Evolutionary conservation across 139 green algal species (phyloP).

Genomic region (Dunaliella primolecta): DNA sequence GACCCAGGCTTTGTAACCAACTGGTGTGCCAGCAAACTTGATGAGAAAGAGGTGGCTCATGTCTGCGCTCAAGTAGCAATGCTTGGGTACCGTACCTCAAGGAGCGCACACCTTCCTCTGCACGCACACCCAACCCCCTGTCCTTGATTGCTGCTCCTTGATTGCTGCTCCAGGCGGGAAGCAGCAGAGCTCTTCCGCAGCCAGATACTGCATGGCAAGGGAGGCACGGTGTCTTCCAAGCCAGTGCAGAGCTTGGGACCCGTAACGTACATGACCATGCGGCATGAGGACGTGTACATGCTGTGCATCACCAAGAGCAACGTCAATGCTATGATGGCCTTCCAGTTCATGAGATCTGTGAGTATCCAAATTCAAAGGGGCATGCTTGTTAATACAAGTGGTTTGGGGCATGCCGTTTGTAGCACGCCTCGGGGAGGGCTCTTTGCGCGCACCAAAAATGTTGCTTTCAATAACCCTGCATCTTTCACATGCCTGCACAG

Average conservation of each 20-base stretch:
- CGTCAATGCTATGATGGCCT: conserved; percentile 85
- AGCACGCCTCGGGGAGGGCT: too few relatives aligned
- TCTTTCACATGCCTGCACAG: conserved; percentile 38
- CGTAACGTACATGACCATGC: conserved; percentile 84
- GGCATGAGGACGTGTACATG: conserved; percentile 88
- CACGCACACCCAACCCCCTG: too few relatives aligned
- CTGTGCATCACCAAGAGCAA: conserved; percentile 87
- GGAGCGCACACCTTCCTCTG: too few relatives aligned
- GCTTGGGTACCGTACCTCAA: too few relatives aligned
- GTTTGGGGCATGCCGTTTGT: conserved; percentile 1
- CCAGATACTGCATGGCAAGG: conserved; percentile 81
- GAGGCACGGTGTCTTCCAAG: conserved; percentile 16
- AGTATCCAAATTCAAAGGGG: too few relatives aligned
- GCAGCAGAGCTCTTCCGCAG: conserved; percentile 85
- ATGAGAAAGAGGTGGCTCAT: too few relatives aligned
- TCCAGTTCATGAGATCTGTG: conserved; percentile 89
- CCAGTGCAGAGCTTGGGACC: conserved; percentile 80
- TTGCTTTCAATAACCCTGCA: too few relatives aligned
- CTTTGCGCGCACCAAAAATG: too few relatives aligned
- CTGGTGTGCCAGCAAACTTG: too few relatives aligned
- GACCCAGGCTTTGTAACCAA: too few relatives aligned
- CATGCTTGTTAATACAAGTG: not conserved
- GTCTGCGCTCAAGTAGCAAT: too few relatives aligned
- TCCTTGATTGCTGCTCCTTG: too few relatives aligned
- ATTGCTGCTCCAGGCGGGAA: conserved; percentile 70